Base-by-base conservation (phyloP, 805 yeast genomes). In the Cyberlindnera euphorbiiphila region DNA sequence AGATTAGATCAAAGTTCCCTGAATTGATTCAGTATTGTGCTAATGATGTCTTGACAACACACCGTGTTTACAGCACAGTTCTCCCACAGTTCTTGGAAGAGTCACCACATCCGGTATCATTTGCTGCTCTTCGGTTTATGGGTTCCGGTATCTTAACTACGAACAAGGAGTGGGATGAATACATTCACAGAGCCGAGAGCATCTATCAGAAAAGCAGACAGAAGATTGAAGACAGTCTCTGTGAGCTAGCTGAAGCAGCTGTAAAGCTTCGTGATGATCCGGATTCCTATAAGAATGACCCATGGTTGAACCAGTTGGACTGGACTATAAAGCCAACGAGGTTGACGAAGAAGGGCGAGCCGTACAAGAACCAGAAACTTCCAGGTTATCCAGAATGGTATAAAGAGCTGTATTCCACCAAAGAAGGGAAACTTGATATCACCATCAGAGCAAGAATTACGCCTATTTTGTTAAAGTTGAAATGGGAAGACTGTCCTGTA, bases 341-440 rank as follows among this genome's bases (percentile, higher is more conserved):
- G 36, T 46, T 77, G 28, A 85, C 81, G 11, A 86, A 86, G 54
- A 68, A 73, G 25, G 95, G 93, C 2, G 63, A 61, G 4, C 85
- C 86, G 1, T 71, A 65, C 17, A 84, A 85, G 37, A 77, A 74
- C 18, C 95, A 86, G 58, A 87, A 76, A 50, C 55, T 86, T 32
- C 94, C 95, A 0, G 98, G 96, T 0, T 86, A 71, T 51, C 99
- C 99, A 0, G 82, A 82, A 47, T 93, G 99, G 99, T 94, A 85
- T 59, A 74, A 83, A 42, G 78, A 77, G 11, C 49, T 78, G 32
- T 65, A 67, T 46, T 61, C 68, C 1, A 49, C 61, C 9, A 61
- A 67, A 10, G 58, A 62, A 3, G 41, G 58, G 11, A 69, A 64
- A 15, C 69, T 86, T 51, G 74, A 68, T 25, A 60, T 93, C 11